Percentiles rank a stretch among this genome's conserved stretches.
Conservation (phyloP, 345 rosid genomes). For the Arabidopsis suecica region DNA sequence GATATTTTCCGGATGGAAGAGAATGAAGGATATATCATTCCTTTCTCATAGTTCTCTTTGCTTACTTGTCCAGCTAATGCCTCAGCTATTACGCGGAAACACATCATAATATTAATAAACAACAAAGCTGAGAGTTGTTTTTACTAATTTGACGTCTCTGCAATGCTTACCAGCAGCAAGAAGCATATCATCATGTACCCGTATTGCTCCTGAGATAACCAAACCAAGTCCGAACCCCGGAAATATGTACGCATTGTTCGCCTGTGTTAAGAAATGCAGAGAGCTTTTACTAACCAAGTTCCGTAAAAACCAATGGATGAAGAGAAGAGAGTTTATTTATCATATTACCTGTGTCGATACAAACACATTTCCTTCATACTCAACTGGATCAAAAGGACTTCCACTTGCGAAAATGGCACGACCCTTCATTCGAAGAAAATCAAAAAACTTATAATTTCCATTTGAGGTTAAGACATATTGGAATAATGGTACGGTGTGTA, state of each 20-base stretch:
- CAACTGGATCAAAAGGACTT: slow-evolving; percentile 93
- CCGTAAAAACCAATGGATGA: neutral
- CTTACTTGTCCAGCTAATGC: slow-evolving; percentile 84
- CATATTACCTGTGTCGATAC: slow-evolving; percentile 86
- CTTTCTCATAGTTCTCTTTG: slow-evolving; percentile 71
- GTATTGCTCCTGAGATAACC: slow-evolving; percentile 84
- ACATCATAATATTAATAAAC: neutral
- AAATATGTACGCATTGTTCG: slow-evolving; percentile 92
- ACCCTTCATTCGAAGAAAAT: slow-evolving; percentile 59
- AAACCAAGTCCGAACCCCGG: slow-evolving; percentile 93
- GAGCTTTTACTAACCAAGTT: slow-evolving; percentile 11
- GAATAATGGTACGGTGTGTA: neutral
- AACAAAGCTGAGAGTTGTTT: neutral
- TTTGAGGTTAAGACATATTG: neutral
- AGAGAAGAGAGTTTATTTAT: neutral
- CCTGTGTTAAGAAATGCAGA: slow-evolving; percentile 47
- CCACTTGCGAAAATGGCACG: slow-evolving; percentile 96
- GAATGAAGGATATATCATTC: slow-evolving; percentile 87
- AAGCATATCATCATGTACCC: slow-evolving; percentile 87
- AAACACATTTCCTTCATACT: slow-evolving; percentile 68
- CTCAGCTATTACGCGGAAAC: slow-evolving; percentile 61
- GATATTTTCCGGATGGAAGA: slow-evolving; percentile 83
- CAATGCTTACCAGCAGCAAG: slow-evolving; percentile 76
- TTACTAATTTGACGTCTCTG: neutral
- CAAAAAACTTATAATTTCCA: neutral